Conservation (phyloP, 208 protist genomes). For the Histomonas meleagridis region DNA sequence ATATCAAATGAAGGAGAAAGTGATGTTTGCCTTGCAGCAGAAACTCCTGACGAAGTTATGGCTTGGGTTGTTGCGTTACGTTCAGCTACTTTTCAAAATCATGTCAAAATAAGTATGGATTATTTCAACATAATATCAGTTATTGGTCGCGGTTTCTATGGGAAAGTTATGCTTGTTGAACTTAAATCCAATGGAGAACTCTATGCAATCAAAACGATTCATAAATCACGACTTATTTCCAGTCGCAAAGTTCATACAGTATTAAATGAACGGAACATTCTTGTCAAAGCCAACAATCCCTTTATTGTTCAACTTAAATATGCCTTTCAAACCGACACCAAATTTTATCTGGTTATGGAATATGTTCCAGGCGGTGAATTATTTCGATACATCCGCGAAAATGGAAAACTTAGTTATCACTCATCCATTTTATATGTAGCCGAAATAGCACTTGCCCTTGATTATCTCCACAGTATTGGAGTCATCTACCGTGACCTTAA, state of each 20-base stretch:
- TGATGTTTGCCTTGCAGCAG: background rate
- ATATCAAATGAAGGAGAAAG: background rate
- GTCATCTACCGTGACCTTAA: conserved; percentile 41
- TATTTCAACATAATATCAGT: background rate
- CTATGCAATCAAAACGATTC: background rate
- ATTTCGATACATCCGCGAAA: too few relatives aligned
- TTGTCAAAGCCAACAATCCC: background rate
- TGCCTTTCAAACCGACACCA: background rate
- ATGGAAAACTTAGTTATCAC: too few relatives aligned
- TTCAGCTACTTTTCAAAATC: background rate
- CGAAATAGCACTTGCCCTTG: conserved; percentile 32
- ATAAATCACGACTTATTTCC: background rate
- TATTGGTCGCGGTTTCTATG: background rate
- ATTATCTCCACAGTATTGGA: conserved; percentile 1
- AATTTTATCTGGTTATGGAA: conserved; percentile 42
- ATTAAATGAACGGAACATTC: background rate
- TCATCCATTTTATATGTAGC: conserved; percentile 40
- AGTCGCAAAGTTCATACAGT: background rate
- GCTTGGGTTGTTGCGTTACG: background rate
- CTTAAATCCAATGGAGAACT: background rate
- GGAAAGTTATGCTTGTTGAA: background rate
- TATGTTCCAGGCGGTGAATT: conserved; percentile 39
- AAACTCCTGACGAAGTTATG: background rate
- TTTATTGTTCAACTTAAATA: conserved; percentile 21
- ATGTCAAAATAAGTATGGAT: background rate